Evolutionary conservation across 331 rosid genomes (phyloP).

Genomic region (Arachis monticola): DNA sequence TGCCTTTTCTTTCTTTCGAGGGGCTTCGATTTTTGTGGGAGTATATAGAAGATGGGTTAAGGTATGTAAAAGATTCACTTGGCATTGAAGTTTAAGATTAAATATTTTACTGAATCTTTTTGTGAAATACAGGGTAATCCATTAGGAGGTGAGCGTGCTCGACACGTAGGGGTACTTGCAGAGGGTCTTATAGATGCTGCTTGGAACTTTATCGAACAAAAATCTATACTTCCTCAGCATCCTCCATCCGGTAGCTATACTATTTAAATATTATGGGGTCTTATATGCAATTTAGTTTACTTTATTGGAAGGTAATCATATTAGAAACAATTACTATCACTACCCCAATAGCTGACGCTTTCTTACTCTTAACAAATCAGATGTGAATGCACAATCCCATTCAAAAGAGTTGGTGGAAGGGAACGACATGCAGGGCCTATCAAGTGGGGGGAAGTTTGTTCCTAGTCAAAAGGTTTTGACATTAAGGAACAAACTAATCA

Average conservation of each 20-base stretch:
- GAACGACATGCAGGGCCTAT: conserved; percentile 46
- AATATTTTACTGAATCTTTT: conserved; percentile 30
- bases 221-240: conserved; percentile 71
- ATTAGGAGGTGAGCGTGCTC: conserved; percentile 90
- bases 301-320: conserved; percentile 20
- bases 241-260: conserved; percentile 78
- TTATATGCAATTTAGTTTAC: conserved; percentile 29
- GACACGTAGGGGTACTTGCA: conserved; percentile 53
- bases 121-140: conserved; percentile 83
- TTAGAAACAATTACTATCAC: conserved; percentile 5
- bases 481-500: conserved; percentile 64
- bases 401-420: conserved; percentile 51
- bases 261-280: conserved; percentile 36
- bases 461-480: conserved; percentile 62
- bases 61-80: conserved; percentile 54
- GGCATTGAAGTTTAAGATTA: conserved; percentile 24
- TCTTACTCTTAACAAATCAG: conserved; percentile 45
- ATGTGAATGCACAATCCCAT: conserved; percentile 37
- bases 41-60: conserved; percentile 79
- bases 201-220: conserved; percentile 63
- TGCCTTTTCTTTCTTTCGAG: conserved; percentile 81
- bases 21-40: conserved; percentile 86
- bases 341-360: conserved; percentile 39
- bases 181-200: conserved; percentile 68
- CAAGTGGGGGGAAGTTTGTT: conserved; percentile 66